Evolutionary conservation across 176 grass and related monocot genomes (phyloP), one percentile per base, ranked within the genome.

Genomic region (Saccharum spontaneum): DNA sequence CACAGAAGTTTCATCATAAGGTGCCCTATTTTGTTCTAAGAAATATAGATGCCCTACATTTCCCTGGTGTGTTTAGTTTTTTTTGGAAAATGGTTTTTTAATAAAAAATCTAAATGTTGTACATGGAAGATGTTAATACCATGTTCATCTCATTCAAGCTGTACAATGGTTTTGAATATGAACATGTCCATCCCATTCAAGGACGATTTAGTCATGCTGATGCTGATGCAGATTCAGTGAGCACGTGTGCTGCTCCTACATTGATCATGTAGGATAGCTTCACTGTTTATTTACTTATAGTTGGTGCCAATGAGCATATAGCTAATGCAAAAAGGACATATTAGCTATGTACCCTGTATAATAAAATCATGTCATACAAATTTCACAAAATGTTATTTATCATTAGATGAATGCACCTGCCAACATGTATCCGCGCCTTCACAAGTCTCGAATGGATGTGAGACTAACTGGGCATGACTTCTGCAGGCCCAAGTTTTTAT

Each of bases 1-100:
- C 83, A 26, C 85, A 75, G 68, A 90, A 93, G 69, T 79, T 79
- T 82, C 91, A 92, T 62, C 46, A 90, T 48, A 49, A 95, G 96
- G 96, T 98, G 57, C 57, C 16, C 59, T 71, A 18, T 57, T 34
- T 40, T 69, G 3, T 77, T 89, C 59, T 50, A 45, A 67, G 3
- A 57, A 31, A 55, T 54, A 43, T 63, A 24, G 20, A 20, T 22
- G 28, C 55, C 57, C 57, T 61, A 61, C 61, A 64, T 30, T 26
- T 30, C 24, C 10, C 24, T 30, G 11, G 10, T 30, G 12, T 14
- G 61, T 12, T 28, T 28, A 63, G 22, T 63, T 63, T 64, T 64
- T 30, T 14, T 64, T 12, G 12, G 4, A 30, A 30, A 64, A 30
- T 24, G 57, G 8, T 61, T 61, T 61, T 61, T 61, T 61, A 18